These are phyloP conservation scores for Aurantiochytrium sp. DNA, from an alignment of 108 stramenopile genomes.

Conservation along the genomic window DNA sequence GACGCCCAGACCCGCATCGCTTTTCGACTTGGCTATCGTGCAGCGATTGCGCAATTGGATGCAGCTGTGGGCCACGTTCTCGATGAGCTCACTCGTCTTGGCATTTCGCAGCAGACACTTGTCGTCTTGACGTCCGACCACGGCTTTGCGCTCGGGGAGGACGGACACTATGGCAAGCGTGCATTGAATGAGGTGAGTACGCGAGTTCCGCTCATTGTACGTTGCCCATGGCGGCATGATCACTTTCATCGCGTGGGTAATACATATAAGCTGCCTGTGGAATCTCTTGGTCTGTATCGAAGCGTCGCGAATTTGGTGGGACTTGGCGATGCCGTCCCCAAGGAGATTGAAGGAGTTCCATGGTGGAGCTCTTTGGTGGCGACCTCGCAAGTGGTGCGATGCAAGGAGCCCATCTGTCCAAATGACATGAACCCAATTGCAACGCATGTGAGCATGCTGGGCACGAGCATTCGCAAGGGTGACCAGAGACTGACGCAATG, in stretches of 20 bases:
- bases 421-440: neutral
- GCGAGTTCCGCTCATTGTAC: neutral
- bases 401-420: neutral
- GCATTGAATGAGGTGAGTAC: neutral
- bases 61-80: neutral
- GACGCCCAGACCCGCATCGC: neutral
- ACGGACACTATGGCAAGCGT: neutral
- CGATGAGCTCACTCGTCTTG: neutral
- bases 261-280: neutral
- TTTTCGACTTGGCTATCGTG: neutral
- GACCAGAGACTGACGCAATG: neutral
- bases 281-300: neutral
- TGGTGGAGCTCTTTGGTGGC: neutral
- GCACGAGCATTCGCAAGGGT: neutral
- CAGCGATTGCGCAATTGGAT: neutral
- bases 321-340: neutral
- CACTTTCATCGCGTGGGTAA: neutral
- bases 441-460: neutral
- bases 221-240: neutral
- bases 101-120: neutral
- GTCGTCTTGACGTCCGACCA: neutral
- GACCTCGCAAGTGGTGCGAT: neutral
- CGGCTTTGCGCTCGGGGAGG: slow-evolving; percentile 7
- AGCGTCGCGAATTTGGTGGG: neutral
- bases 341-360: neutral